Base-by-base conservation (phyloP, 129 eudicot genomes). In the Pseudognaphalium luteoalbum region DNA sequence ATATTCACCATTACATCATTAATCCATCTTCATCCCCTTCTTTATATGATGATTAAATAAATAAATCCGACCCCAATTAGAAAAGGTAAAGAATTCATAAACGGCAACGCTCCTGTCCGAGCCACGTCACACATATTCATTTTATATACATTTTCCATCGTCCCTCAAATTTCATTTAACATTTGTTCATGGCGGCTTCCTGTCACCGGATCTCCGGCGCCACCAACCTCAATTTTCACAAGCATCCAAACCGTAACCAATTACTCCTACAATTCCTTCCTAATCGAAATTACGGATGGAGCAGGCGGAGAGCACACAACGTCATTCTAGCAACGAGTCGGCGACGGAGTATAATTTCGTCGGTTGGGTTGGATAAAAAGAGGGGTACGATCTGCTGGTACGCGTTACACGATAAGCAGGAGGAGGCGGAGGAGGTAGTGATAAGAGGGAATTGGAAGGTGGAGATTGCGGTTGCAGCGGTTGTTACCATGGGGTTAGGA, bases 401-500 rank as follows among this genome's bases (percentile, higher is more conserved):
- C 50, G 82, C 75, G 42, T 65, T 70, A 30, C 76, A 74, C 7
- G 77, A 76, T 56, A 70, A 66, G 35, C 58, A 42, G 70, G 79
- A 66, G 52, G 66, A 51, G 29, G 47, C 3, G 37, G 42, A 39
- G 71, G 74, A 28, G 72, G 82, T 14, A 64, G 73, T 4, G 63
- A 71, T 30, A 34, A 21, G 71, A 39, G 62, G 61, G 44, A 3
- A 51, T 76, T 29, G 79, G 79, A 80, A 33, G 83, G 79, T 16
- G 85, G 87, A 90, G 85, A 85, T 93, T 62, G 73, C 80, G 72
- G 80, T 80, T 33, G 98, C 96, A 20, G 93, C 92, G 63, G 85
- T 70, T 41, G 87, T 70, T 35, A 93, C 98, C 73, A 92, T 93
- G 88, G 96, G 86, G 78, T 68, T 93, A 44, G 98, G 98, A 0